These are phyloP conservation scores for Poa annua DNA, from an alignment of 176 grass and related monocot species.

Conservation along the genomic window DNA sequence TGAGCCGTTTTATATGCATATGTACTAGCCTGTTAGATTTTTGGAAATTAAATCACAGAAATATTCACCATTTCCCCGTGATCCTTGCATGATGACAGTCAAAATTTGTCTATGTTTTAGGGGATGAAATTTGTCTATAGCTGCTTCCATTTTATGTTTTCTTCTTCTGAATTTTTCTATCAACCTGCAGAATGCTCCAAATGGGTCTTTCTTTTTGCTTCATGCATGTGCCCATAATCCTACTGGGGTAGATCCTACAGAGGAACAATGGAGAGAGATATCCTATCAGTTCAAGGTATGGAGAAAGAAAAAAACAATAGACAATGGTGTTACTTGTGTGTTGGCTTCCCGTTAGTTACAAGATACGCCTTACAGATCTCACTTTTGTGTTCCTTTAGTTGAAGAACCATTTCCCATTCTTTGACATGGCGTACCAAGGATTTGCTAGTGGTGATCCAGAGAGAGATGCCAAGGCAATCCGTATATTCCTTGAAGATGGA, in stretches of 20 bases:
- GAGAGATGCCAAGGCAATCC: conserved; percentile 92
- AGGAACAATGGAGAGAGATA: conserved; percentile 99
- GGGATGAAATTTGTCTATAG: neutral
- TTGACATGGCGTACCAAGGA: conserved; percentile 99
- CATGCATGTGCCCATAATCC: conserved; percentile 99
- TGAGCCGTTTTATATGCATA: neutral
- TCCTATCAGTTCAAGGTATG: conserved; percentile 87
- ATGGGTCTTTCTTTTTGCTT: conserved; percentile 95
- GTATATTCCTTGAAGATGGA: conserved; percentile 96
- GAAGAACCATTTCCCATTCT: conserved; percentile 98
- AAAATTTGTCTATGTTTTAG: neutral
- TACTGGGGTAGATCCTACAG: conserved; percentile 95
- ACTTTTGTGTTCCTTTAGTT: conserved; percentile 47
- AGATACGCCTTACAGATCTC: neutral
- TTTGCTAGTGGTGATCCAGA: conserved; percentile 96
- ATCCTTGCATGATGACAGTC: neutral
- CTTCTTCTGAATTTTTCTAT: conserved; percentile 1
- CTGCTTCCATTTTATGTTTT: conserved; percentile 14
- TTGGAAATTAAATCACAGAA: conserved; percentile 6
- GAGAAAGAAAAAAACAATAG: neutral
- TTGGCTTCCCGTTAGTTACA: neutral
- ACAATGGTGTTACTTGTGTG: conserved; percentile 17
- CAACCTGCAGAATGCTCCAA: conserved; percentile 83
- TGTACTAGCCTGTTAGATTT: neutral
- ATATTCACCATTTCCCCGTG: conserved; percentile 5